Base-by-base conservation (phyloP, 345 rosid genomes). In the Pistacia atlantica region DNA sequence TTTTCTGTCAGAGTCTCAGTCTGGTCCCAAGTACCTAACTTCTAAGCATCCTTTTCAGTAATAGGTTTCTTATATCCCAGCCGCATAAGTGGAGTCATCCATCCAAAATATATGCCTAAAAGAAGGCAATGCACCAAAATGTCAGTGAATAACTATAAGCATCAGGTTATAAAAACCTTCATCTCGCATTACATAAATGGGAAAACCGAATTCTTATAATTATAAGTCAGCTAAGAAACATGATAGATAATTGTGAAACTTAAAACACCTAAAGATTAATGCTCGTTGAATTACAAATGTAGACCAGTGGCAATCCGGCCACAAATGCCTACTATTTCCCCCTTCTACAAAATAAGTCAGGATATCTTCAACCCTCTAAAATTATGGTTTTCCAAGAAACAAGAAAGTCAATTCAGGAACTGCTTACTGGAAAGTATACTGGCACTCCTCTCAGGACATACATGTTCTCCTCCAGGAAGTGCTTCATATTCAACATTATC, bases 21-120 rank as follows among this genome's bases (percentile, higher is more conserved):
- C 85, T 46, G 83, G 86, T 96, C 99, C 99, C 99, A 96, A 52
- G 86, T 84, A 81, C 91, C 99, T 75, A 96, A 84, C 80, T 91
- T 91, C 99, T 97, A 96, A 17, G 92, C 89, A 83, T 93, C 98
- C 84, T 85, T 91, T 83, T 93, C 99, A 8, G 97, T 93, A 65
- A 96, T 84, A 35, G 98, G 98, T 75, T 89, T 90, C 83, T 67
- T 93, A 81, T 90, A 92, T 33, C 99, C 98, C 82, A 84, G 86
- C 88, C 82, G 82, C 98, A 96, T 87, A 57, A 96, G 90, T 25
- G 98, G 97, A 74, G 91, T 91, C 85, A 96, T 92, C 99, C 98
- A 96, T 61, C 86, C 81, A 70, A 96, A 93, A 81, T 85, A 79
- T 72, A 87, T 96, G 75, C 80, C 99, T 96, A 79, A 63, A 22